phyloP scores from a whole-genome alignment of 2,329 filamentous ascomycete species.

The Graphilbum fragrans region DNA sequence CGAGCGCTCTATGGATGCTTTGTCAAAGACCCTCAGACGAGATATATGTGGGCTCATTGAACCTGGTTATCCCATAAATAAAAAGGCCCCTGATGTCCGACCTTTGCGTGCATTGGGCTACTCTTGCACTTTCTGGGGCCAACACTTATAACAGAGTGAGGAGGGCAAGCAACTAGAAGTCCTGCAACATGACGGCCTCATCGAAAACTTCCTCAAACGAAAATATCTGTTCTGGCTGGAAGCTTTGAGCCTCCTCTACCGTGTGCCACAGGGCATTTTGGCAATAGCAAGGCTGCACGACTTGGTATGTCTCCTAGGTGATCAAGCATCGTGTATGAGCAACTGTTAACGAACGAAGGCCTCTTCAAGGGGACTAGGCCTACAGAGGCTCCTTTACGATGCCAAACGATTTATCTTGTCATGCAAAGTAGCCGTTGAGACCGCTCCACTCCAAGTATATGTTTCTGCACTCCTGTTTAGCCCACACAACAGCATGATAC shows the following conservation, averaged over 20 bases:
- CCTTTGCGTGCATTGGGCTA: conserved; percentile 17
- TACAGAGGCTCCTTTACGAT: conserved; percentile 14
- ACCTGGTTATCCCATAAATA: conserved; percentile 13
- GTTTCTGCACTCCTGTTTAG: conserved; percentile 19
- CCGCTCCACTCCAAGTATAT: conserved; percentile 20
- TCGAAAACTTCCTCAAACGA: conserved; percentile 19
- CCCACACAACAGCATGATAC: conserved; percentile 13
- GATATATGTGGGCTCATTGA: conserved; percentile 21
- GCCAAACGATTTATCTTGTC: conserved; percentile 17
- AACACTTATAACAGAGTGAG: conserved; percentile 15
- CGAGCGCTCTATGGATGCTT: conserved; percentile 17
- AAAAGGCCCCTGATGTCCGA: conserved; percentile 12
- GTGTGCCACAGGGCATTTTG: conserved; percentile 13
- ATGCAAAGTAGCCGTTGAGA: conserved; percentile 15
- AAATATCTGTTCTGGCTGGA: conserved; percentile 32
- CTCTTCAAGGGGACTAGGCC: background rate
- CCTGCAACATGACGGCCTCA: conserved; percentile 13
- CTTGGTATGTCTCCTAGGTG: background rate
- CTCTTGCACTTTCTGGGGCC: conserved; percentile 20
- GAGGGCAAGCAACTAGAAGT: background rate
- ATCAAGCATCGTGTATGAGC: background rate
- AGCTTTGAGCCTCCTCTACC: conserved; percentile 22
- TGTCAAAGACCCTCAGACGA: conserved; percentile 17
- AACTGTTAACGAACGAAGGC: too few relatives aligned
- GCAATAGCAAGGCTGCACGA: conserved; percentile 11